Percentiles rank a stretch among this genome's conserved stretches.
Evolutionary conservation across 805 yeast genomes (phyloP).

Genomic region (Metschnikowia vanudenii): DNA sequence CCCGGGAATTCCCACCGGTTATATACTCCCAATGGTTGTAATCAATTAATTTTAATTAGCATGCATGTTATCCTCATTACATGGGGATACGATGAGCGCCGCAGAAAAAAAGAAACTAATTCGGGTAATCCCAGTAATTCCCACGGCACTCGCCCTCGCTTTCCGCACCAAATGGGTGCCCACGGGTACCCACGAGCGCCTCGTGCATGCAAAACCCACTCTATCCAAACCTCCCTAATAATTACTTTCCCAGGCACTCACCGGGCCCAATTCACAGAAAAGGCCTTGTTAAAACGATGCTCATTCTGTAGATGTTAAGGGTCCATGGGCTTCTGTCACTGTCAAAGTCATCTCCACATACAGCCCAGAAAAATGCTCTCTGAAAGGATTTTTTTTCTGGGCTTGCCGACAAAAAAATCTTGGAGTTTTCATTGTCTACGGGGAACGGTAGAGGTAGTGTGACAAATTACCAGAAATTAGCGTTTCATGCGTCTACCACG

Average conservation of each 20-base stretch:
- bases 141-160: background rate
- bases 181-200: slow-evolving; percentile 8
- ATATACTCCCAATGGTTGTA: slow-evolving; percentile 5
- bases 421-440: slow-evolving; percentile 6
- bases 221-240: too few relatives aligned
- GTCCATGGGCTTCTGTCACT: background rate
- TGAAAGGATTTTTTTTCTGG: background rate
- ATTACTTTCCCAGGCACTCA: too few relatives aligned
- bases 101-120: slow-evolving; percentile 8
- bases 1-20: slow-evolving; percentile 1
- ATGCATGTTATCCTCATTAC: slow-evolving; percentile 9
- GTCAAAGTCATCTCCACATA: background rate
- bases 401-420: slow-evolving; percentile 1
- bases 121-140: slow-evolving; percentile 2
- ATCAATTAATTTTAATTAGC: slow-evolving; percentile 5
- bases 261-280: too few relatives aligned
- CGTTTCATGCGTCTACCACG: slow-evolving; percentile 12
- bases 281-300: too few relatives aligned
- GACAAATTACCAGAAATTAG: slow-evolving; percentile 15
- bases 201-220: too few relatives aligned
- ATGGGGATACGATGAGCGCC: slow-evolving; percentile 8
- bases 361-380: background rate
- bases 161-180: slow-evolving; percentile 4
- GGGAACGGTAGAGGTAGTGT: slow-evolving; percentile 14
- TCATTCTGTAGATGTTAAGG: background rate